Conservation (phyloP, 75 land plant genomes). For the Cunninghamia lanceolata region DNA sequence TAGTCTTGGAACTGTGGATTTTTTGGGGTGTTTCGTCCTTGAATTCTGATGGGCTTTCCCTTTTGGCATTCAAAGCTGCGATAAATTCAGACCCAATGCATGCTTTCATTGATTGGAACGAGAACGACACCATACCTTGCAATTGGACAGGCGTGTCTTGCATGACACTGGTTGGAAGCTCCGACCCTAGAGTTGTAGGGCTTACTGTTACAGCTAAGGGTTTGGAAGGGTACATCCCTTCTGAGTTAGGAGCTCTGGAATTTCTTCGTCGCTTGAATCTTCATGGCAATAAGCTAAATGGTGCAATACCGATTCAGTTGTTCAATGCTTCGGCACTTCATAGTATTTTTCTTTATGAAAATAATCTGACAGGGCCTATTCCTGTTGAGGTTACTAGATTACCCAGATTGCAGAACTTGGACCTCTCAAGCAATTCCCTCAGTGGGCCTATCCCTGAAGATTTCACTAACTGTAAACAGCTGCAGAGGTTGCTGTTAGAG, state of each 20-base stretch:
- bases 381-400: slow-evolving; percentile 36
- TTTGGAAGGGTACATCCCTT: slow-evolving; percentile 67
- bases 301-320: slow-evolving; percentile 58
- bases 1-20: background rate
- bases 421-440: slow-evolving; percentile 63
- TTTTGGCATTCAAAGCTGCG: slow-evolving; percentile 71
- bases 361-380: slow-evolving; percentile 71
- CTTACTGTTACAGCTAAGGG: slow-evolving; percentile 46
- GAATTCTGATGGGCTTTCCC: slow-evolving; percentile 63
- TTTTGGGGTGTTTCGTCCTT: slow-evolving; percentile 3
- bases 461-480: slow-evolving; percentile 45
- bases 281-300: slow-evolving; percentile 68
- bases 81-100: slow-evolving; percentile 51
- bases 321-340: slow-evolving; percentile 67
- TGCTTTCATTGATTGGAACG: slow-evolving; percentile 62
- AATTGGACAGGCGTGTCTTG: slow-evolving; percentile 79
- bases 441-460: slow-evolving; percentile 42
- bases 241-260: slow-evolving; percentile 57
- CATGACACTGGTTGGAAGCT: slow-evolving; percentile 33
- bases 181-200: slow-evolving; percentile 59
- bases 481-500: slow-evolving; percentile 51
- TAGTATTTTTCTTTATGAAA: slow-evolving; percentile 59
- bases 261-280: slow-evolving; percentile 71
- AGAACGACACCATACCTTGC: slow-evolving; percentile 54
- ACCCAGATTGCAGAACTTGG: slow-evolving; percentile 64